Evolutionary conservation across 192 early-diverging fungal genomes (phyloP).

Genomic region (Coemansia sp.): DNA sequence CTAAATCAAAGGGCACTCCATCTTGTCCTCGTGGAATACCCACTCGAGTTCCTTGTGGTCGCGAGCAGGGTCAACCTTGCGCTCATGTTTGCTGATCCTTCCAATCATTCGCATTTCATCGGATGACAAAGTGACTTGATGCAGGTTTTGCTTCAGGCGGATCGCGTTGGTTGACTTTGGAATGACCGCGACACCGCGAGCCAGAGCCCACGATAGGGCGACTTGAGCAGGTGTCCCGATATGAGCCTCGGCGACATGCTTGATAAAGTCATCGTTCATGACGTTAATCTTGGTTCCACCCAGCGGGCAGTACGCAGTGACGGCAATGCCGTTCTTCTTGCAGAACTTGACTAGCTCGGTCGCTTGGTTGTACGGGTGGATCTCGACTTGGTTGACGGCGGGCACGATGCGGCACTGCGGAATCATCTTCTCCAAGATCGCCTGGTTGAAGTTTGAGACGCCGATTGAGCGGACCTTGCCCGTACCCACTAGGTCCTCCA

Average conservation of each 20-base stretch:
- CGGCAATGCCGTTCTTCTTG: conserved; percentile 62
- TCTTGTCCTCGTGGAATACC: conserved; percentile 41
- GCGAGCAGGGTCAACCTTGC: conserved; percentile 34
- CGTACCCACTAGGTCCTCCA: conserved; percentile 72
- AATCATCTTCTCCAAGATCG: conserved; percentile 65
- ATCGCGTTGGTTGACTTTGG: conserved; percentile 71
- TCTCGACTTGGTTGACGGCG: conserved; percentile 83
- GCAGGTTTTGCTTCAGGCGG: conserved; percentile 59
- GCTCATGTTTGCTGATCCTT: conserved; percentile 24
- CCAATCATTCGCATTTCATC: conserved; percentile 41
- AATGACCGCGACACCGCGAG: conserved; percentile 74
- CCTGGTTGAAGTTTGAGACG: conserved; percentile 75
- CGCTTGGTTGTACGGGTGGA: conserved; percentile 68
- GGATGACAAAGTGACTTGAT: conserved; percentile 18
- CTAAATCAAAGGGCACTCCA: conserved; percentile 45
- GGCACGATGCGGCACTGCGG: conserved; percentile 65
- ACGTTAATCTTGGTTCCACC: conserved; percentile 53
- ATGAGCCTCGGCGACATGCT: conserved; percentile 68
- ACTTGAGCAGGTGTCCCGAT: conserved; percentile 67
- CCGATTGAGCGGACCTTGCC: conserved; percentile 79
- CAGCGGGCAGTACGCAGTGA: conserved; percentile 84
- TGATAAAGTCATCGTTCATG: conserved; percentile 53
- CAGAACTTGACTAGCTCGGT: conserved; percentile 71
- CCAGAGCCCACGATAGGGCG: conserved; percentile 68
- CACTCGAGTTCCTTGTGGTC: conserved; percentile 35